These are phyloP conservation scores for Senna tora DNA, from an alignment of 306 rosid genomes.

Conservation along the genomic window DNA sequence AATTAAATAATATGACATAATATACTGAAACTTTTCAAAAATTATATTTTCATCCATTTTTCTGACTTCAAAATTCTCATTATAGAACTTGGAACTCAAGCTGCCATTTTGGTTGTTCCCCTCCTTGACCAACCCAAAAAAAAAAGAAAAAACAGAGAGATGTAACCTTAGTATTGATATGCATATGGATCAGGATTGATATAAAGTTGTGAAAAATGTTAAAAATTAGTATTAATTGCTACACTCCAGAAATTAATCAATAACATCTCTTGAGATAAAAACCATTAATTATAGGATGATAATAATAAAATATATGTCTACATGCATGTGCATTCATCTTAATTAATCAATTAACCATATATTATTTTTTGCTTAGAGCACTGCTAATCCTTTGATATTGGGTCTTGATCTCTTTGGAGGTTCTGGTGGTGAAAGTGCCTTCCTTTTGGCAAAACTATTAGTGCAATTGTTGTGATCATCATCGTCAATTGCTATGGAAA, in stretches of 20 bases:
- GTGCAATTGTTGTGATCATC: slow-evolving; percentile 27
- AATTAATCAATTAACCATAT: no score
- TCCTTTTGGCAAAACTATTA: slow-evolving; percentile 56
- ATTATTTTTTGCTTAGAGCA: slow-evolving; percentile 3
- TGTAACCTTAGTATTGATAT: no score
- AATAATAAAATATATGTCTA: background rate
- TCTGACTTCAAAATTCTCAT: no score
- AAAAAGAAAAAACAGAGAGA: no score
- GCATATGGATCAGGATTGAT: background rate
- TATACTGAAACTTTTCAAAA: no score
- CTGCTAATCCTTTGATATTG: slow-evolving; percentile 40
- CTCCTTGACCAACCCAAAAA: no score
- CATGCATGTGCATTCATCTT: no score
- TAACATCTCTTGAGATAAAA: background rate
- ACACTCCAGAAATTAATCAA: background rate
- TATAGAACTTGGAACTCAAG: no score
- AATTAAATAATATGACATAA: no score
- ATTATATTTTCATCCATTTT: no score
- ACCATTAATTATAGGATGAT: background rate
- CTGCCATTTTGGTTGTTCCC: no score
- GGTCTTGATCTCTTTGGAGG: slow-evolving; percentile 48
- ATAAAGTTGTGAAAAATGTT: background rate
- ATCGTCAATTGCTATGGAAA: slow-evolving; percentile 26
- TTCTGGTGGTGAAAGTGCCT: slow-evolving; percentile 47
- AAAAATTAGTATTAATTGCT: background rate